Conservation (phyloP, 495 filamentous ascomycete genomes). For the Lophiostoma macrostomum region DNA sequence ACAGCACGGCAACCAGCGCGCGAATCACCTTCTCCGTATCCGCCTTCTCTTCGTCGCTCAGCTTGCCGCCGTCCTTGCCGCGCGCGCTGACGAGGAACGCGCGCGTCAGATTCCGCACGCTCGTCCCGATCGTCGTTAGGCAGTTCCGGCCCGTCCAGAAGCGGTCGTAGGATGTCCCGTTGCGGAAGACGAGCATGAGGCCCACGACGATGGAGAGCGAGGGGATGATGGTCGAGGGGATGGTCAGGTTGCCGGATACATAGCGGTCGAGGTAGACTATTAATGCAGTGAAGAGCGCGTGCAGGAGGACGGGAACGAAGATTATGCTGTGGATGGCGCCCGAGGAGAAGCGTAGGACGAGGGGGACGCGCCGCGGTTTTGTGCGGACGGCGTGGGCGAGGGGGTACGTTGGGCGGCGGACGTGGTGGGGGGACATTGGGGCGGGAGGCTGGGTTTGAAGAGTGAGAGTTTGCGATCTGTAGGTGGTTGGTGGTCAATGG, state of each 20-base stretch:
- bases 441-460: neutral
- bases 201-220: constrained; percentile 77
- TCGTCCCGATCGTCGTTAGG: constrained; percentile 56
- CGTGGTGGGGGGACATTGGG: neutral
- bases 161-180: constrained; percentile 66
- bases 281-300: constrained; percentile 61
- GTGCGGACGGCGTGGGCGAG: constrained; percentile 50
- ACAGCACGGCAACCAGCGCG: constrained; percentile 69
- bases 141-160: constrained; percentile 69
- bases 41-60: constrained; percentile 41
- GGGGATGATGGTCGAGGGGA: constrained; percentile 68
- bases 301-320: constrained; percentile 59
- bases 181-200: constrained; percentile 77
- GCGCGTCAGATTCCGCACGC: constrained; percentile 61
- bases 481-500: neutral
- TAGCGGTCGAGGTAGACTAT: constrained; percentile 62
- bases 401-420: constrained; percentile 44
- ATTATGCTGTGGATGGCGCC: constrained; percentile 70
- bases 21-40: constrained; percentile 60
- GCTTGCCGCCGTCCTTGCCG: constrained; percentile 11
- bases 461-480: neutral
- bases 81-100: constrained; percentile 48
- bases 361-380: constrained; percentile 66
- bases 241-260: constrained; percentile 53
- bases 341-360: constrained; percentile 72